Evolutionary conservation across 768 basidiomycete species (phyloP).

Genomic region (Rhodocollybia butyracea): DNA sequence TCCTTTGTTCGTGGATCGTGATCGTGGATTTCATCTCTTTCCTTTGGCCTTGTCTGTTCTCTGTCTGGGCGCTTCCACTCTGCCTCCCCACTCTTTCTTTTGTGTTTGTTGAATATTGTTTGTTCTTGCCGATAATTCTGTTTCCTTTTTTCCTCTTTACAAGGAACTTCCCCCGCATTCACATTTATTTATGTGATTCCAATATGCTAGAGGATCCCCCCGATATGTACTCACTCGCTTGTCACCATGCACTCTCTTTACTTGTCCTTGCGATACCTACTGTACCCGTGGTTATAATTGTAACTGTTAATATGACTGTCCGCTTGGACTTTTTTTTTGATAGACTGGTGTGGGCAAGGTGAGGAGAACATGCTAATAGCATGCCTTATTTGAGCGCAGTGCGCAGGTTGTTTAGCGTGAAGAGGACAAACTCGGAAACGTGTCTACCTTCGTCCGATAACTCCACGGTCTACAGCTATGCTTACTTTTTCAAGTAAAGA

Average conservation of each 20-base stretch:
- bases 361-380: neutral
- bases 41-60: neutral
- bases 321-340: neutral
- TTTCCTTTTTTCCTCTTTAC: neutral
- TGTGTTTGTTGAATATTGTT: neutral
- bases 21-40: neutral
- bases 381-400: too few species aligned
- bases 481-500: too few species aligned
- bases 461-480: too few species aligned
- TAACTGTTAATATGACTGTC: slow-evolving; percentile 1
- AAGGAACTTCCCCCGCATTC: neutral
- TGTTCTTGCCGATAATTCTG: neutral
- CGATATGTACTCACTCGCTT: slow-evolving; percentile 2
- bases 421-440: too few species aligned
- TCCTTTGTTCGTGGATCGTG: neutral
- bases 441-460: too few species aligned
- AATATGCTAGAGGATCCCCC: slow-evolving; percentile 5
- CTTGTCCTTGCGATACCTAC: slow-evolving; percentile 2
- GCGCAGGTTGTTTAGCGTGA: too few species aligned
- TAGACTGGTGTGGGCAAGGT: neutral
- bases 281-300: slow-evolving; percentile 2
- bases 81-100: slow-evolving; percentile 8
- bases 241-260: slow-evolving; percentile 6
- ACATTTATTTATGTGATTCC: slow-evolving; percentile 5
- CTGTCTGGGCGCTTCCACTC: neutral